Evolutionary conservation across 2,329 filamentous ascomycete genomes (phyloP), one percentile per base, ranked within the genome.

Genomic region (Coniochaeta sp.): DNA sequence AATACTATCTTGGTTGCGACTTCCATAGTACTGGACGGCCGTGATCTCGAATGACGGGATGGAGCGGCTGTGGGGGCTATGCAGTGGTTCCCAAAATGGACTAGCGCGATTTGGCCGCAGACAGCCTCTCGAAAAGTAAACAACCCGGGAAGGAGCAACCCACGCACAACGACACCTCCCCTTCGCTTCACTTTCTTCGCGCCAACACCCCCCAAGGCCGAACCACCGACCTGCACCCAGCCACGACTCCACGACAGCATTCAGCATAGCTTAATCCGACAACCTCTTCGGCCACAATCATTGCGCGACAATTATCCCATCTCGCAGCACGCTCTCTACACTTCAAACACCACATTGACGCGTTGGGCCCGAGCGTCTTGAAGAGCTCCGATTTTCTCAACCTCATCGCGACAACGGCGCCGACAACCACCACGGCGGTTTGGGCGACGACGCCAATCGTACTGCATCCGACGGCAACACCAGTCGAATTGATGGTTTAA

Each of bases 101-200:
- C 53, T 63, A 63, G 61, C 54, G 53, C 28, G 30, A 14, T 4
- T n/a, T 26, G 6, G 22, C 40, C 4, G n/a, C 27, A 31, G 48
- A 48, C 55, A 56, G 57, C 35, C 35, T 48, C 38, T 18, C 51
- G 52, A 53, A 54, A 55, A 55, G 57, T 59, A 59, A 59, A 59
- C 57, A 59, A 58, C 51, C 40, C 51, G 53, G 49, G 56, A 49
- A 55, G 50, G 42, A 50, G 45, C 28, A 31, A 28, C 24, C 45
- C n/a, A 31, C 24, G 7, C 45, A 51, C n/a, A n/a, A n/a, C 16
- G 28, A 28, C 45, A 22, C 45, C 45, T 42, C 26, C 38, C 27
- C 38, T 42, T n/a, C n/a, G n/a, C 24, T 16, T 26, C 13, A n/a
- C 26, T 6, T 48, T 31, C 24, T 26, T 31, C 45, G 45, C 45